Conservation (phyloP, 352 stramenopile species). For the Pythium brachiatum region DNA sequence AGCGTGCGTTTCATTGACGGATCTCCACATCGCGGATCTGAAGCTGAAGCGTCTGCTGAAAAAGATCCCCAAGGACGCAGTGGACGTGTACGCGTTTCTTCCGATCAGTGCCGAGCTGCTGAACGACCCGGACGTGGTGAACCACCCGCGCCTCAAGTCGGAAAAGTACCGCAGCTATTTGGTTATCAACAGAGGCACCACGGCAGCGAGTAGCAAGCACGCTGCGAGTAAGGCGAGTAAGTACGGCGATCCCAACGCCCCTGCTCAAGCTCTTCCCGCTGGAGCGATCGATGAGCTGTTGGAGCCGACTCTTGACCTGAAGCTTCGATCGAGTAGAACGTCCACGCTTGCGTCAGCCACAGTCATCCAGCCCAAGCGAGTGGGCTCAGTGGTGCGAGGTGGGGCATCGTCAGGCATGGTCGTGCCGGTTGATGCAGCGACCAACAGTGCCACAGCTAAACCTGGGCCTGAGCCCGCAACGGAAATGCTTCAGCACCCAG, state of each 20-base stretch:
- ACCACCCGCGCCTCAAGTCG: conserved; percentile 1
- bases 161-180: neutral
- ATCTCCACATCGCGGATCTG: neutral
- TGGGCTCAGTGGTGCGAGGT: neutral
- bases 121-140: conserved; percentile 2
- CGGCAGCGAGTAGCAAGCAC: neutral
- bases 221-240: neutral
- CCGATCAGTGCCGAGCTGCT: conserved; percentile 5
- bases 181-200: neutral
- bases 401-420: neutral
- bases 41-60: conserved; percentile 8
- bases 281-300: neutral
- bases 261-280: neutral
- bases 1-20: conserved; percentile 26
- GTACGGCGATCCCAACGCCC: neutral
- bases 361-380: neutral
- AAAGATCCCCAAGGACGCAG: conserved; percentile 15
- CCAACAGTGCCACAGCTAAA: neutral
- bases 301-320: neutral
- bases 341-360: neutral
- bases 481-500: neutral
- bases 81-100: neutral
- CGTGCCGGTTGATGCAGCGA: neutral
- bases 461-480: neutral
- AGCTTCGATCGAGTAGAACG: neutral